phyloP scores from a whole-genome alignment of 2,329 filamentous ascomycete genomes.

The Thermothelomyces thermophilus region DNA sequence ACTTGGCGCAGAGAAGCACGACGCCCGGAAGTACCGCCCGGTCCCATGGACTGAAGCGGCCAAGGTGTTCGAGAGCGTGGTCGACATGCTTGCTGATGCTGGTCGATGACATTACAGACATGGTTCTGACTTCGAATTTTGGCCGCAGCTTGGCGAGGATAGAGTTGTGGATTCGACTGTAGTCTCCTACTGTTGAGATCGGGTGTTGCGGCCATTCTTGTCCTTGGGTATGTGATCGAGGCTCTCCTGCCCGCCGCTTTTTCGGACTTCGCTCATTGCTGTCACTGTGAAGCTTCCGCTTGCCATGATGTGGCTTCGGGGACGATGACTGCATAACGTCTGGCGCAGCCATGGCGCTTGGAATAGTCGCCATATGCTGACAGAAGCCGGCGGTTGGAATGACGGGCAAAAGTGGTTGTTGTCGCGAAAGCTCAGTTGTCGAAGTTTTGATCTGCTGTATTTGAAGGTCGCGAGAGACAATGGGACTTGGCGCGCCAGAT shows the following conservation, averaged over 20 bases:
- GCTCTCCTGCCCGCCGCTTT: conserved; percentile 19
- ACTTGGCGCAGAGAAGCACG: conserved; percentile 46
- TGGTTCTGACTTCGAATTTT: conserved; percentile 44
- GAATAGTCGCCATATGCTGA: background rate
- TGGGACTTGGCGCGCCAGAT: no score
- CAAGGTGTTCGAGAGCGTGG: conserved; percentile 40
- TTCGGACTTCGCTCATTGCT: conserved; percentile 12
- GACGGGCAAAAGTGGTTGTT: no score
- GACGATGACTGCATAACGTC: background rate
- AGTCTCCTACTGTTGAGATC: conserved; percentile 18
- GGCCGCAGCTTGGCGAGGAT: conserved; percentile 38
- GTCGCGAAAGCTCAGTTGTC: no score
- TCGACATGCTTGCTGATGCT: conserved; percentile 51
- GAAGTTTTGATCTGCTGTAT: no score
- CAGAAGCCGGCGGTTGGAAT: background rate
- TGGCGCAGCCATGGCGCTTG: conserved; percentile 2
- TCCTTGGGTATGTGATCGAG: background rate
- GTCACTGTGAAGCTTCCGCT: conserved; percentile 20
- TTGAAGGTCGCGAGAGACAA: no score
- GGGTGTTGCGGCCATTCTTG: conserved; percentile 8
- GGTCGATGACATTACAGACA: conserved; percentile 54
- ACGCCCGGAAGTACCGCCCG: conserved; percentile 28
- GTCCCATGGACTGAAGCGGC: conserved; percentile 27
- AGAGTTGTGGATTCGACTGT: conserved; percentile 34
- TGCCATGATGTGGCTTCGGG: conserved; percentile 2